Conservation (phyloP, 2,329 filamentous ascomycete genomes). For the Metarhizium humberi region DNA sequence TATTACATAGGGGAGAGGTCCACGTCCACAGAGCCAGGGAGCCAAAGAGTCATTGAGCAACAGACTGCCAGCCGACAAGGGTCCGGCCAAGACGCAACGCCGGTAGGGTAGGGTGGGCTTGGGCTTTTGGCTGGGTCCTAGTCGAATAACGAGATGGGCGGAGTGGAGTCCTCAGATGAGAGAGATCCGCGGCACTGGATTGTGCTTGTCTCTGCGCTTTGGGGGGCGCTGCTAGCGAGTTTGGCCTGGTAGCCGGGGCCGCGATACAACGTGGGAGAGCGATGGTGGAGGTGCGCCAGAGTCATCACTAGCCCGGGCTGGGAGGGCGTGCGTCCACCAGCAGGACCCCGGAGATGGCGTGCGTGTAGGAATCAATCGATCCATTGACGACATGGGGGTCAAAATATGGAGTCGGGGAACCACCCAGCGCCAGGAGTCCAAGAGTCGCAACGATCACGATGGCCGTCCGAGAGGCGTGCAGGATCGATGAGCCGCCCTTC, state of each 20-base stretch:
- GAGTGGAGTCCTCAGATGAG: constrained; percentile 13
- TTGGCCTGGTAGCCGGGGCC: constrained; percentile 8
- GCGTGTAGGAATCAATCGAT: background rate
- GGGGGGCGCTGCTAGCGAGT: constrained; percentile 15
- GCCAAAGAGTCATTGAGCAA: background rate
- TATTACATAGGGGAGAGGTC: too few relatives aligned
- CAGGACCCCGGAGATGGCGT: background rate
- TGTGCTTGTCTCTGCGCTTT: constrained; percentile 18
- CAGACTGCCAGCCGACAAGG: constrained; percentile 2
- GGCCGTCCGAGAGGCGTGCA: background rate
- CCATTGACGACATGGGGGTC: background rate
- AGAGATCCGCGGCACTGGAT: constrained; percentile 25
- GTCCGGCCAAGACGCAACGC: constrained; percentile 1
- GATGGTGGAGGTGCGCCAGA: constrained; percentile 4
- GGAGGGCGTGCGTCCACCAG: background rate
- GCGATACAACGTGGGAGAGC: constrained; percentile 13
- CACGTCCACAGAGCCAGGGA: background rate
- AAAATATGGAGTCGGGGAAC: background rate
- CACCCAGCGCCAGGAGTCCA: background rate
- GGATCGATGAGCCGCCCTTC: background rate
- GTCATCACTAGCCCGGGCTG: constrained; percentile 2
- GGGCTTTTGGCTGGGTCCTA: background rate
- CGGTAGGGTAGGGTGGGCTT: background rate
- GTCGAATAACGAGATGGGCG: constrained; percentile 9
- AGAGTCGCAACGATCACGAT: background rate